Conservation (phyloP, 331 rosid species). For the Ulmus americana region DNA sequence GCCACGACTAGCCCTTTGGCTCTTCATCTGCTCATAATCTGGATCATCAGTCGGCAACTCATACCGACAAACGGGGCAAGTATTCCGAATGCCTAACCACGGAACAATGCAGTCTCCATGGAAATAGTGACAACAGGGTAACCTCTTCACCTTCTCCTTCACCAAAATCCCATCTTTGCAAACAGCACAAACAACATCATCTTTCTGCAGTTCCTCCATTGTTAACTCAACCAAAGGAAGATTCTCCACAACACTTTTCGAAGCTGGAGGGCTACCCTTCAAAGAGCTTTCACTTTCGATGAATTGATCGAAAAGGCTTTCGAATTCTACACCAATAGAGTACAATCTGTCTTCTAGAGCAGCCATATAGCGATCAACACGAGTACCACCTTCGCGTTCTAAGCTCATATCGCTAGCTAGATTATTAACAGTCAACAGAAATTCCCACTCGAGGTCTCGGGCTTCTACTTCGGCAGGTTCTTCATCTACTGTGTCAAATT, state of each 20-base stretch:
- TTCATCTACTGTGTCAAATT: constrained; percentile 41
- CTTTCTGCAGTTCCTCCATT: constrained; percentile 44
- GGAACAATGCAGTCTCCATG: constrained; percentile 89
- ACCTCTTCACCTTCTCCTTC: constrained; percentile 68
- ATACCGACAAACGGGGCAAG: constrained; percentile 83
- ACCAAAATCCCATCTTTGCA: constrained; percentile 58
- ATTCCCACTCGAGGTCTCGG: constrained; percentile 67
- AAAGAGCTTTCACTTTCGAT: constrained; percentile 51
- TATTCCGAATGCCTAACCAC: constrained; percentile 76
- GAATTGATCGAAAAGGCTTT: constrained; percentile 56
- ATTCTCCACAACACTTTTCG: constrained; percentile 53
- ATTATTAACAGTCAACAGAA: constrained; percentile 61
- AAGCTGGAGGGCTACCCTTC: constrained; percentile 80
- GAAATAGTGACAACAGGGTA: constrained; percentile 77
- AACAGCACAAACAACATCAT: constrained; percentile 60
- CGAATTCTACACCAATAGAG: constrained; percentile 47
- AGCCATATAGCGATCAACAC: constrained; percentile 31
- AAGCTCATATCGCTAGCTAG: constrained; percentile 34
- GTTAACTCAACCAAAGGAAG: constrained; percentile 70
- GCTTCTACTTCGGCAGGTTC: constrained; percentile 41
- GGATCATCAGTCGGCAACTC: constrained; percentile 86
- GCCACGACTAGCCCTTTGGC: constrained; percentile 34
- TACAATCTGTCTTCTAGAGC: constrained; percentile 41
- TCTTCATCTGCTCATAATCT: constrained; percentile 66
- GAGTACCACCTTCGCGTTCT: constrained; percentile 36